Conservation (phyloP, 2,329 filamentous ascomycete species). For the Hymenoscyphus occultus region DNA sequence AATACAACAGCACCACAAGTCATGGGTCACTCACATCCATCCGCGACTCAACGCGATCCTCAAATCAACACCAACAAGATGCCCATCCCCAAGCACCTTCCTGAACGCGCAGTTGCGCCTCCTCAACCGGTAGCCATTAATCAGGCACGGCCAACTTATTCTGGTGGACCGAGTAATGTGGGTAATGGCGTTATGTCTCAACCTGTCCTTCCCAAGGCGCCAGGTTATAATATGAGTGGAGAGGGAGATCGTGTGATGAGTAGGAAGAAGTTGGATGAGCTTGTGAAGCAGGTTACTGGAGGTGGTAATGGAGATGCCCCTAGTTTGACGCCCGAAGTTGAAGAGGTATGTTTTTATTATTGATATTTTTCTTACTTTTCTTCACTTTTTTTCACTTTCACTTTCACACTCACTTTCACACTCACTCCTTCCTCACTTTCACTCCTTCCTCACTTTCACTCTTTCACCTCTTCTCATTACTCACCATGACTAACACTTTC, state of each 20-base stretch:
- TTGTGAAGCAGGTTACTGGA: conserved; percentile 90
- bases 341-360: conserved; percentile 66
- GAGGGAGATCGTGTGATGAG: conserved; percentile 92
- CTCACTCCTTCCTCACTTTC: not conserved
- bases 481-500: conserved; percentile 14
- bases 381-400: not conserved
- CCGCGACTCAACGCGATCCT: conserved; percentile 28
- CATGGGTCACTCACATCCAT: conserved; percentile 34
- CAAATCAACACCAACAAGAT: conserved; percentile 34
- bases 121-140: conserved; percentile 74
- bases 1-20: conserved; percentile 27
- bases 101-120: conserved; percentile 62
- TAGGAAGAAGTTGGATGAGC: conserved; percentile 95
- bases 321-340: conserved; percentile 83
- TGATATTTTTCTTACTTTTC: not conserved
- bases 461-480: not conserved
- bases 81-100: conserved; percentile 63
- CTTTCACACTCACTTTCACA: no score
- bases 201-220: conserved; percentile 77
- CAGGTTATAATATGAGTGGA: conserved; percentile 81
- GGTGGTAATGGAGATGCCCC: conserved; percentile 66
- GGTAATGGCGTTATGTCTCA: conserved; percentile 82
- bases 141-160: conserved; percentile 75
- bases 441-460: not conserved
- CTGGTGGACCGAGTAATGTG: conserved; percentile 70